Base-by-base conservation (phyloP, 169 alveolate species). In the Miamiensis avidus region DNA sequence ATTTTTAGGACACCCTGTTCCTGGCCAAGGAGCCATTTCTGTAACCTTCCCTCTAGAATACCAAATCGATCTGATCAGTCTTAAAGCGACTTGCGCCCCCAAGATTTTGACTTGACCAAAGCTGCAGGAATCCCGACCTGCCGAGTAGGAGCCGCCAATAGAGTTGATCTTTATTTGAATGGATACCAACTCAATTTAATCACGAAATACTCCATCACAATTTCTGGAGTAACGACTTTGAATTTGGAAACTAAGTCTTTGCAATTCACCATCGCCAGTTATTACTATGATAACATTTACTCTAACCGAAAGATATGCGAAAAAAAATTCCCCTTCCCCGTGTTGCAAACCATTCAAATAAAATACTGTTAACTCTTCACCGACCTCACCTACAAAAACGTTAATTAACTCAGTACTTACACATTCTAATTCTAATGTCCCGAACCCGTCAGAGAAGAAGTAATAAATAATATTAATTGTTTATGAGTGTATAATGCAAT, bases 111-210 rank as follows among this genome's bases (percentile, higher is more conserved):
- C 30, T 34, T 33, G 0, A n/a, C 27, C 28, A 26, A 29, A 1
- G 31, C 28, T n/a, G 84, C 30, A 0, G 69, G 69, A 49, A 49
- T 49, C 20, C 69, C 69, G 4, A 29, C 84, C 0, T 79, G 84
- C 65, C 28, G 32, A 72, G 20, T 79, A 29, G 84, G 84, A n/a
- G 29, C 84, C 15, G 64, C n/a, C n/a, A 79, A 79, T 27, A 79
- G 84, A 64, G 73, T 79, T 33, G 84, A 79, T 79, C 64, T 79
- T 0, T 79, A 25, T 34, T n/a, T 79, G 28, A 79, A 79, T 79
- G 84, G 84, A 1, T 79, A 33, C 0, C 4, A 34, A 64, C 28
- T 49, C 16, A 30, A 27, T 64, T 20, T 29, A 15, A 49, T 29
- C 29, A 79, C 34, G 27, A 30, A 49, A 49, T 79, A 79, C 64